Evolutionary conservation across 2,329 filamentous ascomycete genomes (phyloP).

Genomic region (Neurospora sp.): DNA sequence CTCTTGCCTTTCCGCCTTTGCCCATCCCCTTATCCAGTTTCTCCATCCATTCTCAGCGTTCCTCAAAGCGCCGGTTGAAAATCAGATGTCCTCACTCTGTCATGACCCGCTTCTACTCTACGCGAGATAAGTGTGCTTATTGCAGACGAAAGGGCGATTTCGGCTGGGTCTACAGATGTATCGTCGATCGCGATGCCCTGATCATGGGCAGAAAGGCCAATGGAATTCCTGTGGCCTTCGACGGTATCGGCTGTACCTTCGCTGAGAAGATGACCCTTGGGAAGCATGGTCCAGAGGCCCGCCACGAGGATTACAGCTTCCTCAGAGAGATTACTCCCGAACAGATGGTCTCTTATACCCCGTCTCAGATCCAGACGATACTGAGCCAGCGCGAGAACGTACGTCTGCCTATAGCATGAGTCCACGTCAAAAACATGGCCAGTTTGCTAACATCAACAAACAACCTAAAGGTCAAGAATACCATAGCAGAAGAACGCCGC

Average conservation of each 20-base stretch:
- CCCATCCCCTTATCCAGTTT: conserved; percentile 7
- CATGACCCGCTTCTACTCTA: conserved; percentile 55
- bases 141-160: conserved; percentile 48
- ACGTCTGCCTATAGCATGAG: conserved; percentile 12
- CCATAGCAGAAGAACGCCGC: conserved; percentile 20
- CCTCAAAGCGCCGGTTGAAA: conserved; percentile 1
- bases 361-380: conserved; percentile 36
- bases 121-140: conserved; percentile 41
- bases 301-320: conserved; percentile 34
- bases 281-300: conserved; percentile 29
- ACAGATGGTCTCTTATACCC: conserved; percentile 34
- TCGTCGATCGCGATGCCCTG: conserved; percentile 46
- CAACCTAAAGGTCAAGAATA: conserved; percentile 21
- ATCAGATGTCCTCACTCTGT: conserved; percentile 54
- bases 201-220: conserved; percentile 26
- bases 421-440: neutral
- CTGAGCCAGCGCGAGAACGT: conserved; percentile 42
- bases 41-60: neutral
- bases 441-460: conserved; percentile 6
- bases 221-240: conserved; percentile 21
- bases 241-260: conserved; percentile 26
- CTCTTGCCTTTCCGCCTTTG: neutral
- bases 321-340: conserved; percentile 34
- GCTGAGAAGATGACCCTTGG: conserved; percentile 25
- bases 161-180: conserved; percentile 68